Conservation (phyloP, 768 basidiomycete species). For the Tulasnella sp. region DNA sequence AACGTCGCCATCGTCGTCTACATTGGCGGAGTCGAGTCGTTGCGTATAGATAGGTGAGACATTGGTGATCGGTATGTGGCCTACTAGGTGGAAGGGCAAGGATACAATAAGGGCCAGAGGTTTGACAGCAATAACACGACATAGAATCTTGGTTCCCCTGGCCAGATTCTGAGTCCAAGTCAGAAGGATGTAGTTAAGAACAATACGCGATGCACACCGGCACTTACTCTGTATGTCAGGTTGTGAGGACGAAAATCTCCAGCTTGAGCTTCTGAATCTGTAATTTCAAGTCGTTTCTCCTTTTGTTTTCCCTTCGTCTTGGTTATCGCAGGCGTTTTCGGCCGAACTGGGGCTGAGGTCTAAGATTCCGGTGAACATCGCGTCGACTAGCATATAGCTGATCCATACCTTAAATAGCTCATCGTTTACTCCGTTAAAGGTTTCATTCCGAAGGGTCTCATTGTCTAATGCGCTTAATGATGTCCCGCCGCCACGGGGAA, state of each 20-base stretch:
- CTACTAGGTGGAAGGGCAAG: conserved; percentile 89
- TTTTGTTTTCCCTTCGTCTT: no score
- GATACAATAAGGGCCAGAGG: conserved; percentile 86
- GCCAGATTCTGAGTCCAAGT: conserved; percentile 45
- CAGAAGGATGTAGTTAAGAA: neutral
- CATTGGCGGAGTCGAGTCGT: conserved; percentile 60
- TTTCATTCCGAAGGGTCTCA: conserved; percentile 75
- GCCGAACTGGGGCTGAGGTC: no score
- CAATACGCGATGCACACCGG: neutral
- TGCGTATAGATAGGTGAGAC: conserved; percentile 68
- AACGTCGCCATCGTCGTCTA: conserved; percentile 53
- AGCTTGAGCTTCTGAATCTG: conserved; percentile 8
- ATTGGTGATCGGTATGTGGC: conserved; percentile 88
- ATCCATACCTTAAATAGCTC: conserved; percentile 58
- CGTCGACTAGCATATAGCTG: conserved; percentile 19
- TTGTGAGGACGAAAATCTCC: conserved; percentile 64
- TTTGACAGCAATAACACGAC: conserved; percentile 74
- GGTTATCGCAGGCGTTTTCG: no score
- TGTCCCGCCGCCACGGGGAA: conserved; percentile 91
- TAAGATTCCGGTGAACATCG: no score
- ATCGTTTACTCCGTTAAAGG: conserved; percentile 65
- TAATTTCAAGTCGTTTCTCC: no score
- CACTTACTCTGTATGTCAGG: conserved; percentile 76
- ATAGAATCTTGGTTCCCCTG: conserved; percentile 76
- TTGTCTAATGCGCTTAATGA: conserved; percentile 79